Evolutionary conservation across 2,329 filamentous ascomycete genomes (phyloP), one percentile per base, ranked within the genome.

Genomic region (Huntiella bhutanensis): DNA sequence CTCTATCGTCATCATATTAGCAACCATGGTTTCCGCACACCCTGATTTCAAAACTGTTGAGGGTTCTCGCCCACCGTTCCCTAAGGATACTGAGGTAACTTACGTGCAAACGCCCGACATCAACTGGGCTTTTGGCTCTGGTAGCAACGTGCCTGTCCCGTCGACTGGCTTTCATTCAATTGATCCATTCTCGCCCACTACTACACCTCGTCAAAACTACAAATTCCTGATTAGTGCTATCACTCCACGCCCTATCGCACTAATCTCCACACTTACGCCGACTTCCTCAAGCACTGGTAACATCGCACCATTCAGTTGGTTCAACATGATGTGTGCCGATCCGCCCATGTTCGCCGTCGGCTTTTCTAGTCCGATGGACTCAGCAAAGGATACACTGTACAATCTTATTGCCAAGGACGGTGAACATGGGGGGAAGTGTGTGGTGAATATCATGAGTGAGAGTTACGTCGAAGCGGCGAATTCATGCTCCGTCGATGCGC

Each of bases 381-480:
- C 64, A 3, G 75, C 80, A 15, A 95, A 94, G 61, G 87, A 95
- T 60, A 78, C 80, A 34, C 65, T 93, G 46, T 69, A 67, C 54
- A 92, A 93, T 58, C 64, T 95, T 48, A 56, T 70, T 6, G 80
- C 80, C 34, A 77, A 71, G 0, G 64, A 70, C 40, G 22, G 22
- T 28, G 22, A 28, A 28, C 22, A 28, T 28, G 22, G 22, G 22
- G 19, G 19, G 1, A 84, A 94, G 64, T 88, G 82, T 62, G 75
- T 77, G 49, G 78, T 95, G 64, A 94, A 91, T 64, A 82, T 94
- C 57, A 82, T 95, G 56, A 77, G 73, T 6, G 86, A 94, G 64
- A 73, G 78, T 57, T 93, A 79, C 57, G 57, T 91, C 56, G 87
- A 95, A 65, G 87, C 87, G 0, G 87, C 86, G 41, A 95, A 95